Base-by-base conservation (phyloP, 352 stramenopile genomes). In the Phytophthora lateralis region DNA sequence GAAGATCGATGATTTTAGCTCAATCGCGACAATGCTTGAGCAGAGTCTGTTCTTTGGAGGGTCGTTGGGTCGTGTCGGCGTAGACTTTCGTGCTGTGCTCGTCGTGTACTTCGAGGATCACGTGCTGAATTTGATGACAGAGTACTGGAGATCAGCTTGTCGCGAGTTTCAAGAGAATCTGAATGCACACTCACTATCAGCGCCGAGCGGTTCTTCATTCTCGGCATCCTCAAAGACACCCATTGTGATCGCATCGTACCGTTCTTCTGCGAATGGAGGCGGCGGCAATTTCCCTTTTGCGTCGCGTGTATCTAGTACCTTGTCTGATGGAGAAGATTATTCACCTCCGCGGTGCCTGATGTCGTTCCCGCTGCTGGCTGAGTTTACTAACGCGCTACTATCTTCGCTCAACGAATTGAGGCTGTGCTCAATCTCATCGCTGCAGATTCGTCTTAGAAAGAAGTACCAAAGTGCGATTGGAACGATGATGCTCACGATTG, bases 31-130 rank as follows among this genome's bases (percentile, higher is more conserved):
- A 1, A 80, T 93, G 37, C 45, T 94, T 10, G 87, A 96, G 61
- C 87, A 94, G 51, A 93, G 85, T 60, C 63, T 96, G 18, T 96
- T 93, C 58, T 96, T 96, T 34, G 87, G 82, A 12, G 79, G 83
- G 1, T 96, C 87, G 6, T 68, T 96, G 0, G 85, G 87, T 0
- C 85, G 87, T 24, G 82, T 96, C 5, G 85, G 85, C 47, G 80
- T 94, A 2, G 85, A 96, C 39, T 96, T 96, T 64, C 81, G 83
- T 18, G 83, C 83, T 26, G 77, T 94, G 9, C 59, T 96, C 7
- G 76, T 92, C 17, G 84, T 96, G 52, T 82, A 80, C 54, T 96
- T 96, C 58, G 84, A 96, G 57, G 71, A 90, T 44, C 85, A 96
- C 70, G 66, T 94, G 10, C 55, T 93, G 11, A 71, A 82, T 18